These are phyloP conservation scores for Suillus brevipes DNA, from an alignment of 768 basidiomycete genomes.

Conservation along the genomic window DNA sequence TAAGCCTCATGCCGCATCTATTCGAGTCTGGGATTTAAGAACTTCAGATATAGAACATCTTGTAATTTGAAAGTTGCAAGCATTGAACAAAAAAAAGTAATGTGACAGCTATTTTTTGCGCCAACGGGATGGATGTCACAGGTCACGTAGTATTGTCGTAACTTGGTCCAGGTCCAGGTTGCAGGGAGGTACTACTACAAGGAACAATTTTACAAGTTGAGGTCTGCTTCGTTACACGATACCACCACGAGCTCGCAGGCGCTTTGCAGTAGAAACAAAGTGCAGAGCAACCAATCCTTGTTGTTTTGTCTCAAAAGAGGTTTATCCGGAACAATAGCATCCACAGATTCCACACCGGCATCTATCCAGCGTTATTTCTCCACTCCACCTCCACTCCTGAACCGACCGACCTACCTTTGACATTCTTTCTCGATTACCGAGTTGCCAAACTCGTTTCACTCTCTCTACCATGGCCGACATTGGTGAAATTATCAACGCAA, in stretches of 20 bases:
- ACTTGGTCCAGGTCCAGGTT: not conserved
- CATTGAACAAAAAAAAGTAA: not conserved
- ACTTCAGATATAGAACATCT: not conserved
- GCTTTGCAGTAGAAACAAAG: not conserved
- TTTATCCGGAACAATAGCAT: conserved; percentile 13
- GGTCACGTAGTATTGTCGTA: not conserved
- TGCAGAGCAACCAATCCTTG: not conserved
- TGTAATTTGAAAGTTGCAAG: too few species aligned
- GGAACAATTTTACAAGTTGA: not conserved
- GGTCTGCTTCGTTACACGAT: not conserved
- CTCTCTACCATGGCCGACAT: conserved; percentile 32
- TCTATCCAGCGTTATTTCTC: not conserved
- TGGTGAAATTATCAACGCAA: conserved; percentile 34
- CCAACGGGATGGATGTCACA: too few species aligned
- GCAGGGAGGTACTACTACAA: not conserved
- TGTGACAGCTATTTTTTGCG: too few species aligned
- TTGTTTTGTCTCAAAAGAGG: conserved; percentile 5
- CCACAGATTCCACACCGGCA: not conserved
- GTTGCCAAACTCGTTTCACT: conserved; percentile 19
- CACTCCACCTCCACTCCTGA: not conserved
- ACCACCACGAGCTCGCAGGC: not conserved
- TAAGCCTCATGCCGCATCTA: not conserved
- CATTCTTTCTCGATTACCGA: conserved; percentile 21
- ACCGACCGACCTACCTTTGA: conserved; percentile 17
- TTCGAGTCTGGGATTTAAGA: not conserved